Evolutionary conservation across 345 rosid species (phyloP), one percentile per base, ranked within the genome.

Genomic region (Acer yangbiense): DNA sequence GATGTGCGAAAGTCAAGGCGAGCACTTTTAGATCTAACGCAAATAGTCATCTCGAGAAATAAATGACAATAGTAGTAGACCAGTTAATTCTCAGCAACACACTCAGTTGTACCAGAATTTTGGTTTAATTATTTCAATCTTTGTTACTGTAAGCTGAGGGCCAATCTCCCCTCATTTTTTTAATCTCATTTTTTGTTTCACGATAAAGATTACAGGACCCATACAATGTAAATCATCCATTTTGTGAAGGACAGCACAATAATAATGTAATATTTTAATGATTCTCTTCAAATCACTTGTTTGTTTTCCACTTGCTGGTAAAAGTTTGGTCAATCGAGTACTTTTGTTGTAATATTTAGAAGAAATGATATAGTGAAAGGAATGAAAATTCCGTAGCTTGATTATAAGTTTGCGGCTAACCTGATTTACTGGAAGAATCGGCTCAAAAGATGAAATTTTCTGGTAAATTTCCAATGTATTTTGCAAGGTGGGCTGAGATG

Each of bases 351-450:
- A 43, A 43, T 43, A 83, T 78, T 74, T 96, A 72, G 95, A 89
- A 84, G 92, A 96, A 85, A 96, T 94, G 99, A 74, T 92, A 39
- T 92, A 39, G 94, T 83, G 71, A 94, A 90, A 85, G 98, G 95
- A 78, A 91, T 96, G 98, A 92, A 91, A 81, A 87, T 91, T 72
- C 97, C 97, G 64, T 89, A 86, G 75, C 91, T 94, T 18, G 99
- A 96, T 87, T 94, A 94, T 79, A 94, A 84, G 82, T 88, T 94
- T 78, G 91, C 87, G 17, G 91, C 93, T 72, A 85, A 50, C 89
- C 93, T 0, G 89, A 85, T 72, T 82, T 90, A 55, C 89, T 94
- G 2, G 97, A 89, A 76, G 98, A 91, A 72, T 78, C 92, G 84
- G 87, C 98, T 8, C 86, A 69, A 79, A 94, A 89, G 88, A 87